Percentiles rank a stretch among this genome's conserved stretches.
Evolutionary conservation across 129 eudicot species (phyloP).

Genomic region (Flaveria linearis): DNA sequence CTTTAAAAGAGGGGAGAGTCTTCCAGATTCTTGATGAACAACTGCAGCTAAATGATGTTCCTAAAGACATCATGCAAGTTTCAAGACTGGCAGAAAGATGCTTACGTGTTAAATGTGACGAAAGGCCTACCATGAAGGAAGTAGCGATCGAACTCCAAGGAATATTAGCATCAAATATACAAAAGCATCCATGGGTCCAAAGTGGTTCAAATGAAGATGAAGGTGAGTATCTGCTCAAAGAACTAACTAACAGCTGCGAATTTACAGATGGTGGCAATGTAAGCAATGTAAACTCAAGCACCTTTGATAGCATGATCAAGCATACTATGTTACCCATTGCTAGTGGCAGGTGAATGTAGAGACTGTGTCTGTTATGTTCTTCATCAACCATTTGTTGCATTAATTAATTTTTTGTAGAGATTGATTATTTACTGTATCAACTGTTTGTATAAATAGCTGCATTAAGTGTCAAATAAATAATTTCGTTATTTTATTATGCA

Average conservation of each 20-base stretch:
- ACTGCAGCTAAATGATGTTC: slow-evolving; percentile 23
- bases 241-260: slow-evolving; percentile 10
- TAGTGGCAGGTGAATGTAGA: slow-evolving; percentile 29
- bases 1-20: slow-evolving; percentile 30
- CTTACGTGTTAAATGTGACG: slow-evolving; percentile 33
- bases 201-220: slow-evolving; percentile 24
- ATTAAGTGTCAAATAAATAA: too few relatives aligned
- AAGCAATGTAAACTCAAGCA: slow-evolving; percentile 5
- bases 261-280: not conserved
- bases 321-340: slow-evolving; percentile 27
- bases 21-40: slow-evolving; percentile 30
- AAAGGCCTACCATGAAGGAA: slow-evolving; percentile 46
- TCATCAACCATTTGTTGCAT: too few relatives aligned
- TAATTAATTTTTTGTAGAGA: too few relatives aligned
- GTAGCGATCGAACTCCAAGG: slow-evolving; percentile 40
- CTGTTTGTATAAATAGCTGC: too few relatives aligned
- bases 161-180: slow-evolving; percentile 25
- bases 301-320: slow-evolving; percentile 27
- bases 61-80: slow-evolving; percentile 20
- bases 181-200: slow-evolving; percentile 42
- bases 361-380: too few relatives aligned
- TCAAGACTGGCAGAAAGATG: slow-evolving; percentile 38
- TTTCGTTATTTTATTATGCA: too few relatives aligned
- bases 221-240: slow-evolving; percentile 24
- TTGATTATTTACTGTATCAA: too few relatives aligned